Percentiles rank a stretch among this genome's conserved stretches.
phyloP scores from a whole-genome alignment of 148 eudicot species.

The Nepenthes gracilis region DNA sequence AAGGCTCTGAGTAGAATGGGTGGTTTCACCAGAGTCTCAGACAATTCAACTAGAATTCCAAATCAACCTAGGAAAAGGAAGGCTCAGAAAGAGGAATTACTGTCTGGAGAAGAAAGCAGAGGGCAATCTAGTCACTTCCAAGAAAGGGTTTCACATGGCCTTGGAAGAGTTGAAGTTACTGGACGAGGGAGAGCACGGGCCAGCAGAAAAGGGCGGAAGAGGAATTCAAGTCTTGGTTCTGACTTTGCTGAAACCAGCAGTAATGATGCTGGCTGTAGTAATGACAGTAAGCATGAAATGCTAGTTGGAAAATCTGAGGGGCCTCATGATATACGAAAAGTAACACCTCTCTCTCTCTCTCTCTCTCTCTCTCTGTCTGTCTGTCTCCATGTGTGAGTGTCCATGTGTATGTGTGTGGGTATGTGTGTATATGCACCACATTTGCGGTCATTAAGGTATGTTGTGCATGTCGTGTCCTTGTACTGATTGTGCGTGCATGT shows the following conservation, averaged over 20 bases:
- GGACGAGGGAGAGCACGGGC: conserved; percentile 19
- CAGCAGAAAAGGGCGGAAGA: conserved; percentile 21
- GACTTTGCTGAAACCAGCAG: conserved; percentile 24
- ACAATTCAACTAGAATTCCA: conserved; percentile 12
- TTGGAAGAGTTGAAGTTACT: conserved; percentile 10
- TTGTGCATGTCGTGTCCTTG: no score
- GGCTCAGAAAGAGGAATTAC: conserved; percentile 10
- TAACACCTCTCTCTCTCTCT: conserved; percentile 17
- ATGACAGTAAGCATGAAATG: conserved; percentile 19
- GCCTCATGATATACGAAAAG: conserved; percentile 45
- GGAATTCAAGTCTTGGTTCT: conserved; percentile 17
- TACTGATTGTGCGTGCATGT: no score
- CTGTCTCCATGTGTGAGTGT: not conserved
- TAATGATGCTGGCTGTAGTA: conserved; percentile 20
- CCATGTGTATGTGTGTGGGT: no score
- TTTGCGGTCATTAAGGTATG: no score
- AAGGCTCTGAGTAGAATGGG: conserved; percentile 5
- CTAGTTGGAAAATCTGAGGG: conserved; percentile 19
- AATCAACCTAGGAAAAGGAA: conserved; percentile 25
- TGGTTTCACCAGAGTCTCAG: conserved; percentile 9
- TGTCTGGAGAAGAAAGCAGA: conserved; percentile 15
- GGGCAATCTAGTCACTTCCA: conserved; percentile 9
- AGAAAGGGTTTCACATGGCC: conserved; percentile 14
- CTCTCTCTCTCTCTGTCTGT: not conserved
- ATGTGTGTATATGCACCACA: no score